These are phyloP conservation scores for Penicillium alfredii DNA, from an alignment of 495 filamentous ascomycete genomes.

Conservation along the genomic window DNA sequence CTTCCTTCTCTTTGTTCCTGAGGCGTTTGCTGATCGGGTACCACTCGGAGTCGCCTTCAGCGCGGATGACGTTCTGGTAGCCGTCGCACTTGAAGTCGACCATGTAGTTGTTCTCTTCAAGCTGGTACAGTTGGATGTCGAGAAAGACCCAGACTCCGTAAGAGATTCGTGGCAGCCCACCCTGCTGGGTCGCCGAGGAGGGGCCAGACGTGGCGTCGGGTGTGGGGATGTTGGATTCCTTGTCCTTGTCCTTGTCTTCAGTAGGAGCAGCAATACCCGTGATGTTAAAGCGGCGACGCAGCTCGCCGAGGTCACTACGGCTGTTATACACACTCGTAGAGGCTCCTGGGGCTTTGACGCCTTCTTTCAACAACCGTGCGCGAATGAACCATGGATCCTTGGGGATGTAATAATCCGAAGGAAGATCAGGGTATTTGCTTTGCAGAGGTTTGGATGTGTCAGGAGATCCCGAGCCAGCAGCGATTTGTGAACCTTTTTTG, in stretches of 20 bases:
- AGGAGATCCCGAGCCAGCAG: slow-evolving; percentile 15
- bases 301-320: slow-evolving; percentile 50
- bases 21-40: slow-evolving; percentile 43
- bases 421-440: slow-evolving; percentile 42
- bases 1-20: slow-evolving; percentile 50
- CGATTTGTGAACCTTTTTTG: slow-evolving; percentile 25
- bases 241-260: slow-evolving; percentile 27
- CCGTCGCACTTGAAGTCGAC: slow-evolving; percentile 99
- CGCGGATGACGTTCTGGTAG: slow-evolving; percentile 73
- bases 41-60: slow-evolving; percentile 40
- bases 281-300: slow-evolving; percentile 43
- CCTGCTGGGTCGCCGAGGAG: slow-evolving; percentile 36
- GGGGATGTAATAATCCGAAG: slow-evolving; percentile 66
- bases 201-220: slow-evolving; percentile 32
- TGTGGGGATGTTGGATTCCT: slow-evolving; percentile 16
- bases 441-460: slow-evolving; percentile 37
- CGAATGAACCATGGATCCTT: slow-evolving; percentile 95
- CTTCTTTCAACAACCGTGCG: slow-evolving; percentile 76
- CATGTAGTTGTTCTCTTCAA: slow-evolving; percentile 88
- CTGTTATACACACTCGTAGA: slow-evolving; percentile 52
- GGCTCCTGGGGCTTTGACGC: slow-evolving; percentile 48
- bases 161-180: slow-evolving; percentile 29
- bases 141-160: slow-evolving; percentile 68
- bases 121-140: slow-evolving; percentile 93
- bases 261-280: slow-evolving; percentile 33